Conservation (phyloP, 2,329 filamentous ascomycete genomes). For the Thermothelomyces thermophilus region DNA sequence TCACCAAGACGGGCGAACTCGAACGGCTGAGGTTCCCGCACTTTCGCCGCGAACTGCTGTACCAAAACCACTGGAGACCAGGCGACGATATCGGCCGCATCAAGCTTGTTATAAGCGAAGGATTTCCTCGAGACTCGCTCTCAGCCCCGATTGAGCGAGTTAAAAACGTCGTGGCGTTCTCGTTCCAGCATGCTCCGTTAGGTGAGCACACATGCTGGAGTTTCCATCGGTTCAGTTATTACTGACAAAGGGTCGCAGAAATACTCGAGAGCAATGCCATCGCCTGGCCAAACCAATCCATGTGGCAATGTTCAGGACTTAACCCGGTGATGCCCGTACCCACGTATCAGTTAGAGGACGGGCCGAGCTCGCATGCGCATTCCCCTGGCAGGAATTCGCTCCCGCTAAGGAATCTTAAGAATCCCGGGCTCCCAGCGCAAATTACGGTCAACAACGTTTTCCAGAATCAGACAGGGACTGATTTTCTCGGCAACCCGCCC, state of each 20-base stretch:
- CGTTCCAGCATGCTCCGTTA: slow-evolving; percentile 77
- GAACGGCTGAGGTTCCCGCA: slow-evolving; percentile 63
- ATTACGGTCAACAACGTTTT: background rate
- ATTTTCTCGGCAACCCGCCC: slow-evolving; percentile 6
- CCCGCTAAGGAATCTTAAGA: slow-evolving; percentile 17
- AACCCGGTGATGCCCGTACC: slow-evolving; percentile 37
- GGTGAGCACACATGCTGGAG: slow-evolving; percentile 40
- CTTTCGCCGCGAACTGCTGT: slow-evolving; percentile 63
- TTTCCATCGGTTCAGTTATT: background rate
- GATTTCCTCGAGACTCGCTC: slow-evolving; percentile 51
- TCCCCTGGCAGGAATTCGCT: slow-evolving; percentile 43
- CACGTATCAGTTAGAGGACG: slow-evolving; percentile 37
- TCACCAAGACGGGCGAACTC: slow-evolving; percentile 51
- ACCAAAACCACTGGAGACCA: slow-evolving; percentile 65
- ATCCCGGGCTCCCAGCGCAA: slow-evolving; percentile 8
- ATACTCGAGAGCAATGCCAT: slow-evolving; percentile 67
- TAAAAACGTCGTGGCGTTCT: slow-evolving; percentile 69
- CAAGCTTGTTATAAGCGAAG: slow-evolving; percentile 69
- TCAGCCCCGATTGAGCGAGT: slow-evolving; percentile 55
- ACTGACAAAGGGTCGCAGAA: slow-evolving; percentile 40
- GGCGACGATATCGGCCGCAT: slow-evolving; percentile 67
- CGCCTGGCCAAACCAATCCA: slow-evolving; percentile 69
- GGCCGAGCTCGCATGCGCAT: slow-evolving; percentile 53
- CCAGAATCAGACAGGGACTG: slow-evolving; percentile 1
- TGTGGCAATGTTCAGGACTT: slow-evolving; percentile 53